Evolutionary conservation across 169 alveolate species (phyloP).

Genomic region (Plasmodium vinckei): DNA sequence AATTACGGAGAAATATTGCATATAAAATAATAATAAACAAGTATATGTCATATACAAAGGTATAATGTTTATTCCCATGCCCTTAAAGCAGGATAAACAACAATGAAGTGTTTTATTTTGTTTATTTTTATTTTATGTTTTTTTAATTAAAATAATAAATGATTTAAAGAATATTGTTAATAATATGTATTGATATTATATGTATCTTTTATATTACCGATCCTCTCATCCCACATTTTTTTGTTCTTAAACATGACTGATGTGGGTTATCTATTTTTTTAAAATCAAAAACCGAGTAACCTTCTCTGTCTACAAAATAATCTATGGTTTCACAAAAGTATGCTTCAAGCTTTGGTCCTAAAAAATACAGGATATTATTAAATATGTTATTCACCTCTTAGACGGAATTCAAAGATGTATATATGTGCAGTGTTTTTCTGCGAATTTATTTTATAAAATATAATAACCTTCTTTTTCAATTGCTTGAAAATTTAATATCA

Average conservation of each 20-base stretch:
- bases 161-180: too few species aligned
- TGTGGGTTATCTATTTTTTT: slow-evolving; percentile 41
- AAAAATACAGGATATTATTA: neutral
- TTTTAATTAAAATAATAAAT: too few species aligned
- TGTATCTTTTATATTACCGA: slow-evolving; percentile 33
- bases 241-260: slow-evolving; percentile 40
- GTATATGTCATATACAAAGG: too few species aligned
- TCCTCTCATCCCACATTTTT: slow-evolving; percentile 64
- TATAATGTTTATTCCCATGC: too few species aligned
- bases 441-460: neutral
- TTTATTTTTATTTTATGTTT: too few species aligned
- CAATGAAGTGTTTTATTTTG: too few species aligned
- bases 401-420: neutral
- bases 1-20: neutral
- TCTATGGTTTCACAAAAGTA: slow-evolving; percentile 64
- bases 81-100: too few species aligned
- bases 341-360: slow-evolving; percentile 37
- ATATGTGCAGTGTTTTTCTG: neutral
- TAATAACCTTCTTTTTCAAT: slow-evolving; percentile 19
- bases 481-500: slow-evolving; percentile 66
- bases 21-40: neutral
- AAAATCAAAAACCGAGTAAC: slow-evolving; percentile 62
- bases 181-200: neutral
- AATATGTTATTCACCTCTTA: neutral
- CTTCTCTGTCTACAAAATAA: slow-evolving; percentile 55